Base-by-base conservation (phyloP, 2,329 filamentous ascomycete genomes). In the Tolypocladium tropicale region DNA sequence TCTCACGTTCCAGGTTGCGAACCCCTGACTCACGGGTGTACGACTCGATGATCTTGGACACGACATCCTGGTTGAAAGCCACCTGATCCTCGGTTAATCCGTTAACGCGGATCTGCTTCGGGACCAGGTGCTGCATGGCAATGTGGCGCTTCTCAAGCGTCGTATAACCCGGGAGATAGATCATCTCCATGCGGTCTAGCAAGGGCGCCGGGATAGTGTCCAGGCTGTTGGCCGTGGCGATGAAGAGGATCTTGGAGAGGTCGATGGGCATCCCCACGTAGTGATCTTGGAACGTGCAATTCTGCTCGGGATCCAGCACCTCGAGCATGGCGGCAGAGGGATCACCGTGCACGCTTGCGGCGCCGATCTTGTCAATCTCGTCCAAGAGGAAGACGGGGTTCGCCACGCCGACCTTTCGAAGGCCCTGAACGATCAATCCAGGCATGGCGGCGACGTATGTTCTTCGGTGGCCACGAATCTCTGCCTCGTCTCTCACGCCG, bases 401-500 rank as follows among this genome's bases (percentile, higher is more conserved):
- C 3, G 90, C 84, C 23, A 97, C 93, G 51, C 92, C 93, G 34
- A 95, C 93, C 75, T 97, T 99, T 74, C 94, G 92, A 55, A 99
- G 70, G 0, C 93, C 94, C 68, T 91, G 92, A 33, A 97, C 92
- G 57, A 99, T 88, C 55, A 97, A 78, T 55, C 94, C 94, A 11
- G 94, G 94, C 93, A 99, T 96, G n/a, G 94, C 94, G 25, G 94
- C 94, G 57, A 99, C 94, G 67, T 99, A 99, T 0, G 94, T 99
- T 63, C 94, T 82, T 56, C 94, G 83, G 72, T 99, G 94, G 11
- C 94, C 94, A 58, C 94, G 84, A 58, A 99, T 97, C 74, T 99
- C 94, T 18, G 94, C 94, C 71, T 99, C 94, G 65, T 99, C 94
- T 55, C 94, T 81, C 3, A 99, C 93, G 63, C 94, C 94, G 58